Evolutionary conservation across 73 alveolate species (phyloP).

Genomic region (Paramecium sexaurelia): DNA sequence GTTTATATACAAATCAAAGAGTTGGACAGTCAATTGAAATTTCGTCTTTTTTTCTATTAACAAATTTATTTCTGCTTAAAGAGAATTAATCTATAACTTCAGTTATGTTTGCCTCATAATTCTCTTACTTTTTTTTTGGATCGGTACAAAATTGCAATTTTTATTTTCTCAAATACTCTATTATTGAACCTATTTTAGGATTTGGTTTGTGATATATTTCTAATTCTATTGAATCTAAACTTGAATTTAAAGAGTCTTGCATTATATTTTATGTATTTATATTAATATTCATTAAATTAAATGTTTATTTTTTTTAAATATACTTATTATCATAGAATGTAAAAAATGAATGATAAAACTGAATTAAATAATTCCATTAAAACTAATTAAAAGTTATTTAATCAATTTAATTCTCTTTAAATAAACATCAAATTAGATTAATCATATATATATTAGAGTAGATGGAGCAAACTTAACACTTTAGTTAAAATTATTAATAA

Average conservation of each 20-base stretch:
- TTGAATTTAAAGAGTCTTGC: constrained; percentile 2
- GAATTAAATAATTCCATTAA: too few relatives aligned
- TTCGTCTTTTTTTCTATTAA: neutral
- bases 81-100: neutral
- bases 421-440: too few relatives aligned
- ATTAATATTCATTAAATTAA: too few relatives aligned
- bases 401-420: too few relatives aligned
- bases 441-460: too few relatives aligned
- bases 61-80: neutral
- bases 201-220: constrained; percentile 28
- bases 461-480: too few relatives aligned
- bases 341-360: neutral
- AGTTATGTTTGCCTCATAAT: neutral
- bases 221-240: constrained; percentile 25
- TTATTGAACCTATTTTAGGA: neutral
- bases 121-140: neutral
- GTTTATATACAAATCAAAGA: constrained; percentile 7
- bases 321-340: neutral
- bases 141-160: constrained; percentile 10
- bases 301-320: too few relatives aligned
- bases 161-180: neutral
- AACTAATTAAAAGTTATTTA: too few relatives aligned
- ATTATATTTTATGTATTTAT: neutral
- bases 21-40: neutral
- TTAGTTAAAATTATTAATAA: too few relatives aligned